Conservation (phyloP, 257 asterid species). For the Echites panduratus region DNA sequence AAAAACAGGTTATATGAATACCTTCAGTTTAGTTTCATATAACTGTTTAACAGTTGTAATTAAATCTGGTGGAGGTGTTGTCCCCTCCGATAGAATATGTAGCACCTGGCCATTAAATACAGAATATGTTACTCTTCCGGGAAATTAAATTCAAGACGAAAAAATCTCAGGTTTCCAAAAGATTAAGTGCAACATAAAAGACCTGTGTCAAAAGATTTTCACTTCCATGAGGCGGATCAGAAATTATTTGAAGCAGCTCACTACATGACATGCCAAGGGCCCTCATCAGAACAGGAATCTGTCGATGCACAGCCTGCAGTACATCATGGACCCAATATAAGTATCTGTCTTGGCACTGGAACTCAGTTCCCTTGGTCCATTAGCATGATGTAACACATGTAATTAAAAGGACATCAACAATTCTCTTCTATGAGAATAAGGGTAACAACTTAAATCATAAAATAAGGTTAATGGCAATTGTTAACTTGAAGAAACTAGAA, state of each 20-base stretch:
- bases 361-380: neutral
- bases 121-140: conserved; percentile 21
- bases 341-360: neutral
- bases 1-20: conserved; percentile 18
- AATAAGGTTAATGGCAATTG: neutral
- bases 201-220: conserved; percentile 84
- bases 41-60: conserved; percentile 70
- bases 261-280: conserved; percentile 62
- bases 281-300: conserved; percentile 69
- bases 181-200: conserved; percentile 1
- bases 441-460: neutral
- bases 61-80: conserved; percentile 70
- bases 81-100: conserved; percentile 71
- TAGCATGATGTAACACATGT: neutral
- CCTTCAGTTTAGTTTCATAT: conserved; percentile 88
- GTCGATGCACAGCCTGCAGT: conserved; percentile 90
- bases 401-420: neutral
- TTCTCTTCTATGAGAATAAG: neutral
- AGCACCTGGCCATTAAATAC: conserved; percentile 52
- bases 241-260: conserved; percentile 68
- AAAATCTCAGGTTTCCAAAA: neutral
- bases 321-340: neutral
- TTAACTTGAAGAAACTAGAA: neutral
- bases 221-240: conserved; percentile 93
- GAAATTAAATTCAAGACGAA: conserved; percentile 23